These are phyloP conservation scores for Mortierella antarctica DNA, from an alignment of 192 early-diverging fungal species.

Conservation along the genomic window DNA sequence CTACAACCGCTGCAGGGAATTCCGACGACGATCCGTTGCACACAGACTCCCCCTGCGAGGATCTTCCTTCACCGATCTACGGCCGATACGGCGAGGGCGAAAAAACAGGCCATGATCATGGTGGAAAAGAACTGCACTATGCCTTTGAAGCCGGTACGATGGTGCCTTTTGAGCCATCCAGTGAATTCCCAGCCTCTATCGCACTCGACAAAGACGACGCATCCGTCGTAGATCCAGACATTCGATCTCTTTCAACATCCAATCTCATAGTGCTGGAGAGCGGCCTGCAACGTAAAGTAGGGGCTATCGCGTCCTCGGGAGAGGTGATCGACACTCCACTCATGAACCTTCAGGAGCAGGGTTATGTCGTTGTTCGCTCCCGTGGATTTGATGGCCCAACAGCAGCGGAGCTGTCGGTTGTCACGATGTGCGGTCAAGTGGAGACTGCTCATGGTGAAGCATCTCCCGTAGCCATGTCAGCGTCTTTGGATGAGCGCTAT, in stretches of 20 bases:
- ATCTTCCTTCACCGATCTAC: slow-evolving; percentile 5
- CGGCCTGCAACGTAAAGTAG: neutral
- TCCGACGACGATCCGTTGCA: neutral
- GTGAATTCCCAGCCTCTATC: neutral
- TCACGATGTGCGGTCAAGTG: neutral
- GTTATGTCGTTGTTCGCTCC: neutral
- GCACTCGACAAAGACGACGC: no score
- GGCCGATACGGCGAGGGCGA: neutral
- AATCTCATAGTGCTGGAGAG: neutral
- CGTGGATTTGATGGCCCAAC: neutral
- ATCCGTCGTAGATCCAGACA: no score
- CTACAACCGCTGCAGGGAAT: neutral
- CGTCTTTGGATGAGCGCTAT: neutral
- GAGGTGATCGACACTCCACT: neutral
- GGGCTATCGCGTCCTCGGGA: no score
- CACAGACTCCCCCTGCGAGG: neutral
- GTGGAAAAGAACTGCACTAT: neutral
- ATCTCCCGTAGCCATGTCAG: neutral
- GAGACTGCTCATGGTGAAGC: neutral
- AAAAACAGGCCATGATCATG: neutral
- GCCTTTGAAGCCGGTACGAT: neutral
- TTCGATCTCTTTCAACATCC: no score
- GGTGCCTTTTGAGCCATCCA: neutral
- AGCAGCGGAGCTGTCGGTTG: neutral
- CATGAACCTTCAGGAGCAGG: neutral